A percentile compares a stretch with the other conserved stretches of the same genome.
Conservation (phyloP, 148 eudicot species). For the Rhododendron griersonianum region DNA sequence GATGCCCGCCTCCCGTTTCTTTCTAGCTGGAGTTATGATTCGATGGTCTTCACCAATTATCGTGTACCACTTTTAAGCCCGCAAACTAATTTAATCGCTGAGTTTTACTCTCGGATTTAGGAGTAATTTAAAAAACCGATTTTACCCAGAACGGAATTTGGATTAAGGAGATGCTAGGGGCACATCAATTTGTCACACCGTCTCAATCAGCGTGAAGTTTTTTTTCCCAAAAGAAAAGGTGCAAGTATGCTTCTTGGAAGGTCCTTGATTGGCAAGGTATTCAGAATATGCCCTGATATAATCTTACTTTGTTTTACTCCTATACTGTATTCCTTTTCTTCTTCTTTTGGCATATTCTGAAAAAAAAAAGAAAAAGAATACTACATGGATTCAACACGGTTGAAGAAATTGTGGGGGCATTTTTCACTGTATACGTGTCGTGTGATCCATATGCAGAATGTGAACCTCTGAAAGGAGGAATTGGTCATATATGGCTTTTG, state of each 20-base stretch:
- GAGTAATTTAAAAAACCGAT: no score
- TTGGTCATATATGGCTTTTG: background rate
- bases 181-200: no score
- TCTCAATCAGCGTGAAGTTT: no score
- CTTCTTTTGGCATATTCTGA: background rate
- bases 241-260: background rate
- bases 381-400: background rate
- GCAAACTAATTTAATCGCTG: no score
- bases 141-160: no score
- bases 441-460: background rate
- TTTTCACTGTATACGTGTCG: background rate
- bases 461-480: background rate
- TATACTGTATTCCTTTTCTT: background rate
- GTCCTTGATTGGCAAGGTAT: background rate
- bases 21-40: no score
- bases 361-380: background rate
- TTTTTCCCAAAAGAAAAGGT: no score
- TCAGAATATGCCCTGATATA: background rate
- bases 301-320: background rate
- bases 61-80: no score
- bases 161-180: no score
- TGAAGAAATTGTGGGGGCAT: background rate
- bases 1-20: no score
- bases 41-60: no score
- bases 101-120: no score